Conservation (phyloP, 1,139 yeast species). For the Debaryomyces coudertii region DNA sequence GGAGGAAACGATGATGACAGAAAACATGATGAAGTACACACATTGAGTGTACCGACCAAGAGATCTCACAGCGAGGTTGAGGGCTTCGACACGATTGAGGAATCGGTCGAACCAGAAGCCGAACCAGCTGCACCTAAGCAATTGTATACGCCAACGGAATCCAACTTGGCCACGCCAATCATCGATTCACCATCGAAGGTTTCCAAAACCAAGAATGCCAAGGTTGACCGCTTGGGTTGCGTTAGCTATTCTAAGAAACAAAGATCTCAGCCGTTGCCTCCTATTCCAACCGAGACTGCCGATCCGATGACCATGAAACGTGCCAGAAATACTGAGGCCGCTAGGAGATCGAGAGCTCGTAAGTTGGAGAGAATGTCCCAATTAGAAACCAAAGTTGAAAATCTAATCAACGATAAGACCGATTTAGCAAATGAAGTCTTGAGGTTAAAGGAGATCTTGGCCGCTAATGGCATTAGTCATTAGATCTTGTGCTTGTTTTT, state of each 20-base stretch:
- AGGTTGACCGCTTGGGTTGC: constrained; percentile 64
- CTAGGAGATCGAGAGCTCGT: constrained; percentile 92
- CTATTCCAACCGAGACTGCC: constrained; percentile 57
- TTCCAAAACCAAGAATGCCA: constrained; percentile 20
- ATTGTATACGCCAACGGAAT: constrained; percentile 35
- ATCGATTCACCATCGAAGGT: constrained; percentile 19
- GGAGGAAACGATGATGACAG: constrained; percentile 27
- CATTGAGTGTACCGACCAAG: constrained; percentile 17
- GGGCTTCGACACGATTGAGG: constrained; percentile 14
- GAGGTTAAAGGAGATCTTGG: constrained; percentile 55
- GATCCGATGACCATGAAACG: constrained; percentile 80
- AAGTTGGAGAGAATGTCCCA: constrained; percentile 87
- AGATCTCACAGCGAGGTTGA: constrained; percentile 36
- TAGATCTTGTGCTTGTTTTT: constrained; percentile 14
- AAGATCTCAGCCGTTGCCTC: constrained; percentile 63
- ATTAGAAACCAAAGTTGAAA: constrained; percentile 76
- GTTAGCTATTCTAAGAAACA: constrained; percentile 67
- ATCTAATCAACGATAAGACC: constrained; percentile 56
- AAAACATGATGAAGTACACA: constrained; percentile 24
- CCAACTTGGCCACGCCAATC: constrained; percentile 31
- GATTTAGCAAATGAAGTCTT: constrained; percentile 60
- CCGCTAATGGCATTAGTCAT: constrained; percentile 27
- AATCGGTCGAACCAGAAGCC: constrained; percentile 11
- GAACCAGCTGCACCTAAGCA: constrained; percentile 18
- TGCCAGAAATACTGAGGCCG: constrained; percentile 96